Evolutionary conservation across 768 basidiomycete genomes (phyloP).

Genomic region (Auricularia heimuer): DNA sequence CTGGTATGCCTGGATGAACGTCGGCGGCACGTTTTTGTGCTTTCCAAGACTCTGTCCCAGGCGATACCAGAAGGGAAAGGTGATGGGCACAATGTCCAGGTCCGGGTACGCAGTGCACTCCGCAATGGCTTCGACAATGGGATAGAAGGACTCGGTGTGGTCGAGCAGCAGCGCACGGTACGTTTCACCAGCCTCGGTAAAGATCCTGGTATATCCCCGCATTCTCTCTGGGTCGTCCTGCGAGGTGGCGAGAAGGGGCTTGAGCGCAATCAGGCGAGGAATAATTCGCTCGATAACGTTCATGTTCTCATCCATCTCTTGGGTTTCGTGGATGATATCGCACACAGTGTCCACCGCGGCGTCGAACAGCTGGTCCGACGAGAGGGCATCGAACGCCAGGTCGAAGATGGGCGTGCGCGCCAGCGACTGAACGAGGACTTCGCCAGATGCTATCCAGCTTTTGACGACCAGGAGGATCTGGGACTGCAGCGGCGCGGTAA

Average conservation of each 20-base stretch:
- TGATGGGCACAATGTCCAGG: slow-evolving; percentile 93
- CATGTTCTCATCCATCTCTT: slow-evolving; percentile 94
- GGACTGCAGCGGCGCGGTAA: slow-evolving; percentile 64
- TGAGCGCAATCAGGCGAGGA: slow-evolving; percentile 71
- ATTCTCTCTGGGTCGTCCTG: slow-evolving; percentile 81
- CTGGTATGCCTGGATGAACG: slow-evolving; percentile 75
- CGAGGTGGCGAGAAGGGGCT: slow-evolving; percentile 45
- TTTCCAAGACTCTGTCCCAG: slow-evolving; percentile 86
- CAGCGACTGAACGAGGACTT: slow-evolving; percentile 55
- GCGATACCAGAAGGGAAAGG: slow-evolving; percentile 97
- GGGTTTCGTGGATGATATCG: slow-evolving; percentile 95
- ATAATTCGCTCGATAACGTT: slow-evolving; percentile 79
- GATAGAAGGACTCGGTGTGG: slow-evolving; percentile 88
- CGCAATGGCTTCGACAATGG: slow-evolving; percentile 89
- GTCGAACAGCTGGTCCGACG: slow-evolving; percentile 84
- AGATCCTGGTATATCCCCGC: slow-evolving; percentile 80
- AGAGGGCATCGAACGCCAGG: slow-evolving; percentile 75
- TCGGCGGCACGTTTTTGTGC: slow-evolving; percentile 55
- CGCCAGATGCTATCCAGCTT: slow-evolving; percentile 83
- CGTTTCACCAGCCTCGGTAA: slow-evolving; percentile 96
- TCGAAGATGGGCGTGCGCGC: slow-evolving; percentile 70
- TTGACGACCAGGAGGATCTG: slow-evolving; percentile 80
- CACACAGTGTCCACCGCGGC: slow-evolving; percentile 84
- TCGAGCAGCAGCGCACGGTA: slow-evolving; percentile 82
- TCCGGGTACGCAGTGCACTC: slow-evolving; percentile 87